Base-by-base conservation (phyloP, 768 basidiomycete species). In the Lactifluus echinatus region DNA sequence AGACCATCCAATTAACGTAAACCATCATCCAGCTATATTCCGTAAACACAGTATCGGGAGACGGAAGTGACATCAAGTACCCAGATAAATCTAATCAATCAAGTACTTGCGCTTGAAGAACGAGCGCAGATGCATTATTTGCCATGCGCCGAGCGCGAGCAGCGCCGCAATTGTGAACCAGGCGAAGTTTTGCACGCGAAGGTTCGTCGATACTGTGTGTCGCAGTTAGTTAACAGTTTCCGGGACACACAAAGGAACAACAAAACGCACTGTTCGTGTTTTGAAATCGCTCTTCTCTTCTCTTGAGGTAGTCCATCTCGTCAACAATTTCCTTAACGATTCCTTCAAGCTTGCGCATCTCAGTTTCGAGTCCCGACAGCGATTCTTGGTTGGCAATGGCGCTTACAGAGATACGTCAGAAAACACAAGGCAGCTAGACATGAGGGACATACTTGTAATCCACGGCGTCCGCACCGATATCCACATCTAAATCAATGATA, bases 341-440 rank as follows among this genome's bases (percentile, higher is more conserved):
- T 0, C 92, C 94, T 70, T 99, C 96, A 2, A 99, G 77, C 67
- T 98, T 98, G 39, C 93, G 83, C 94, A 98, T 97, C 71, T 98
- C 96, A 0, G 92, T 94, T 73, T 99, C 96, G 19, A 99, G 81
- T 0, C 88, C 89, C 6, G 93, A 96, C 0, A 98, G 76, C 0
- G 91, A 93, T 70, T 99, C 96, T 69, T 97, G 94, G 73, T 96
- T 97, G 10, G 96, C 96, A 69, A 98, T 99, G 24, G 96, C 96
- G 65, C 93, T 96, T 4, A 45, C 21, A 54, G 61, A 57, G 48
- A 17, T 46, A 57, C 29, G 59, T 44, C 54, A 39, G 36, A 40
- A 54, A 17, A 26, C 3, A 39, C 48, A 6, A 48, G 42, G 29
- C 36, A 43, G 11, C 7, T 14, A 47, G 26, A n/a, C 21, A 24